Evolutionary conservation across 228 moss, liverwort and hornwort species (phyloP).

Genomic region (Sphagnum fallax): DNA sequence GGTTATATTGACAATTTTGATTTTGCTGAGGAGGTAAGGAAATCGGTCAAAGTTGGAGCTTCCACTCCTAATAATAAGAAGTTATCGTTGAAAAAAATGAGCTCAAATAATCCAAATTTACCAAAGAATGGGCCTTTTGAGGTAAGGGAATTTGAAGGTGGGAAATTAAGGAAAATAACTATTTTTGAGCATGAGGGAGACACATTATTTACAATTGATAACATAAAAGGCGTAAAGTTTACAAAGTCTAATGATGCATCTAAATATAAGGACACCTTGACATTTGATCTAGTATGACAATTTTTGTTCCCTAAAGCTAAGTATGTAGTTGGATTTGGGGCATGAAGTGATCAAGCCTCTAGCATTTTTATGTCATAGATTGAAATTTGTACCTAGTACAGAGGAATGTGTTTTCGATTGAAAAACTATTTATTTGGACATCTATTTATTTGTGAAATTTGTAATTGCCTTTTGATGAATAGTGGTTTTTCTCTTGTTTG

Average conservation of each 20-base stretch:
- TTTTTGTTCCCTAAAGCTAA: background rate
- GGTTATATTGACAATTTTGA: constrained; percentile 20
- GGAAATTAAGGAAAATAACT: constrained; percentile 76
- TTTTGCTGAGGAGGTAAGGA: constrained; percentile 14
- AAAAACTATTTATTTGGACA: no score
- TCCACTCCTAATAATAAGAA: constrained; percentile 8
- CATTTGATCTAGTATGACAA: constrained; percentile 20
- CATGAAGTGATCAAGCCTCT: constrained; percentile 8
- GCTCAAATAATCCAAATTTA: constrained; percentile 10
- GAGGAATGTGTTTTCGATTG: no score
- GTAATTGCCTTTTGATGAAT: no score
- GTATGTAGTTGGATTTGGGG: constrained; percentile 20
- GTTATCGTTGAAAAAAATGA: constrained; percentile 7
- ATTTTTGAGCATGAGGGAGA: constrained; percentile 60
- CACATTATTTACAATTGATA: constrained; percentile 18
- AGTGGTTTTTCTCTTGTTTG: no score
- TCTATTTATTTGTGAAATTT: no score
- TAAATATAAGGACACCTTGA: constrained; percentile 33
- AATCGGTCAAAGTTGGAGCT: constrained; percentile 12
- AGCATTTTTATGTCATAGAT: background rate
- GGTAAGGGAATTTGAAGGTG: constrained; percentile 52
- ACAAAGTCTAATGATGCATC: constrained; percentile 80
- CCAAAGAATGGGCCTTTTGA: constrained; percentile 41
- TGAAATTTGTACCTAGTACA: no score
- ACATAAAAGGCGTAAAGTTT: constrained; percentile 42